Evolutionary conservation across 768 basidiomycete genomes (phyloP).

Genomic region (Sporobolomyces phaffii): DNA sequence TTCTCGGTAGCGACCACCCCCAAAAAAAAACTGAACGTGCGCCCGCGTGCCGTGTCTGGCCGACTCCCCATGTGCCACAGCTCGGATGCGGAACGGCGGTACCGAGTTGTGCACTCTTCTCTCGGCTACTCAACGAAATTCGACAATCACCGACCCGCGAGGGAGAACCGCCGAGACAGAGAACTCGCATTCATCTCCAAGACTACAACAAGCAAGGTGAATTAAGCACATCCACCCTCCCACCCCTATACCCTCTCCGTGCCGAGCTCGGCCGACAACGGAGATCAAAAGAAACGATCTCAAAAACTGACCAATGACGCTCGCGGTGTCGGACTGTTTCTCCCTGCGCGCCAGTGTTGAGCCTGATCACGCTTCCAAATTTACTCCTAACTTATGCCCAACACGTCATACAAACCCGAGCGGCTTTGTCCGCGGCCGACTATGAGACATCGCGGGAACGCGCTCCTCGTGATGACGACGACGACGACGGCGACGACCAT

Average conservation of each 20-base stretch:
- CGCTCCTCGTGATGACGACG: too few species aligned
- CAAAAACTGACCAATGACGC: too few species aligned
- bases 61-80: too few species aligned
- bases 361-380: slow-evolving; percentile 46
- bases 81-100: slow-evolving; percentile 89
- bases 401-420: slow-evolving; percentile 10
- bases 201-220: slow-evolving; percentile 66
- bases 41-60: too few species aligned
- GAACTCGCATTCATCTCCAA: slow-evolving; percentile 69
- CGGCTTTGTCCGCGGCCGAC: neutral
- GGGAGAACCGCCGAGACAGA: slow-evolving; percentile 22
- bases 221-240: too few species aligned
- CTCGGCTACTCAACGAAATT: slow-evolving; percentile 50
- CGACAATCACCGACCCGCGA: slow-evolving; percentile 22
- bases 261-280: too few species aligned
- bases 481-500: too few species aligned
- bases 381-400: slow-evolving; percentile 43
- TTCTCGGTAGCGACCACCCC: too few species aligned
- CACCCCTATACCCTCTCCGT: too few species aligned
- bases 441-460: too few species aligned
- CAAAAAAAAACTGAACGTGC: neutral
- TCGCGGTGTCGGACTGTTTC: neutral
- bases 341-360: slow-evolving; percentile 12
- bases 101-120: slow-evolving; percentile 69
- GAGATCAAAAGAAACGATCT: neutral